phyloP scores from a whole-genome alignment of 2,329 filamentous ascomycete genomes.

The Lecanosticta acicola region DNA sequence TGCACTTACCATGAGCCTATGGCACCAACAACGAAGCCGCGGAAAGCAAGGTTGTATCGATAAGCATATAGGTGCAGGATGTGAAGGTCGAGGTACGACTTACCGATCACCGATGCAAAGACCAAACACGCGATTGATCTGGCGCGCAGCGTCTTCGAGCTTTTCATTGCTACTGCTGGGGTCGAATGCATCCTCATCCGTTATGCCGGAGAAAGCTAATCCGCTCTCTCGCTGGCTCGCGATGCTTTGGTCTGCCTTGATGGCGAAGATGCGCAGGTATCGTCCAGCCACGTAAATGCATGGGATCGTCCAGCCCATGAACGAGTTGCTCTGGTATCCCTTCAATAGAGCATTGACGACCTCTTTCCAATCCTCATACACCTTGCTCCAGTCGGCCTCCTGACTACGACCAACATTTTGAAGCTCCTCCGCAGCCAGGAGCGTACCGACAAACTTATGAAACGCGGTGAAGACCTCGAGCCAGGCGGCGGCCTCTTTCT shows the following conservation, averaged over 20 bases:
- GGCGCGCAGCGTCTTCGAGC: slow-evolving; percentile 82
- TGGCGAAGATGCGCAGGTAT: slow-evolving; percentile 80
- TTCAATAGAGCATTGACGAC: slow-evolving; percentile 69
- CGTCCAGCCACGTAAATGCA: slow-evolving; percentile 83
- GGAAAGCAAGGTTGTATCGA: background rate
- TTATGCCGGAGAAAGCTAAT: slow-evolving; percentile 45
- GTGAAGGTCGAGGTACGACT: slow-evolving; percentile 24
- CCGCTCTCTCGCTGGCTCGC: slow-evolving; percentile 42
- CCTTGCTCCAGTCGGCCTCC: slow-evolving; percentile 66
- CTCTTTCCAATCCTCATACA: slow-evolving; percentile 87
- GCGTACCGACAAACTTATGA: slow-evolving; percentile 74
- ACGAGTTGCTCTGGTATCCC: slow-evolving; percentile 69
- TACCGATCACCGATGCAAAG: slow-evolving; percentile 86
- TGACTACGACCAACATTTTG: slow-evolving; percentile 37
- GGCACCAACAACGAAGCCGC: slow-evolving; percentile 6
- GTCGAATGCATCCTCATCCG: slow-evolving; percentile 80
- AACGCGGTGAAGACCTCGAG: slow-evolving; percentile 75
- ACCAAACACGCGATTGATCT: slow-evolving; percentile 88
- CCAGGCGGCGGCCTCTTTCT: slow-evolving; percentile 71
- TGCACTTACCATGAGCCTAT: slow-evolving; percentile 36
- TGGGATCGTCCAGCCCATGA: slow-evolving; percentile 88
- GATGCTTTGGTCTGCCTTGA: slow-evolving; percentile 74
- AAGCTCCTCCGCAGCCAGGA: slow-evolving; percentile 60
- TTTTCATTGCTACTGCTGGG: slow-evolving; percentile 74
- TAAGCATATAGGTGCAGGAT: background rate